Conservation (phyloP, 257 asterid genomes). For the Misopates orontium region DNA sequence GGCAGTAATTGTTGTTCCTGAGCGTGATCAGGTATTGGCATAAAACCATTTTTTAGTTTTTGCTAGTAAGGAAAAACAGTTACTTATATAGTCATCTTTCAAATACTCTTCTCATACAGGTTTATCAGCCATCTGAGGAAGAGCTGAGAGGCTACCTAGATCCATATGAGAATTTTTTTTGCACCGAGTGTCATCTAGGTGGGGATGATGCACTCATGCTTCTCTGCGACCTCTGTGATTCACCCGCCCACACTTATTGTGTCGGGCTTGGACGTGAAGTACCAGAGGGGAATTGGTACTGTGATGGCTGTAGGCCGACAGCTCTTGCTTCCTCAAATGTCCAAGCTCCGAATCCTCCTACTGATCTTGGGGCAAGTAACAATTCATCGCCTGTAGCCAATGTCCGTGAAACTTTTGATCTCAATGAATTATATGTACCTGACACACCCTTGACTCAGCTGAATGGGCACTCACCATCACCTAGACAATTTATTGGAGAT, state of each 20-base stretch:
- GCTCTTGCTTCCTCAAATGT: slow-evolving; percentile 53
- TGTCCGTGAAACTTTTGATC: slow-evolving; percentile 65
- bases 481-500: slow-evolving; percentile 46
- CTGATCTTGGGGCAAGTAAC: slow-evolving; percentile 46
- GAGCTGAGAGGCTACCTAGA: slow-evolving; percentile 82
- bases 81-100: slow-evolving; percentile 11
- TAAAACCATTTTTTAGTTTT: slow-evolving; percentile 1
- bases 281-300: slow-evolving; percentile 97
- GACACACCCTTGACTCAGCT: slow-evolving; percentile 62
- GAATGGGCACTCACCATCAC: slow-evolving; percentile 44
- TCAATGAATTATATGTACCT: slow-evolving; percentile 75
- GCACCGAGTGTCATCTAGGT: slow-evolving; percentile 77
- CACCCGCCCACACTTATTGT: slow-evolving; percentile 85
- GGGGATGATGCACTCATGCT: slow-evolving; percentile 91
- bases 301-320: slow-evolving; percentile 87
- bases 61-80: slow-evolving; percentile 7
- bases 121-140: slow-evolving; percentile 94
- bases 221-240: slow-evolving; percentile 88
- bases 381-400: slow-evolving; percentile 49
- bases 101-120: slow-evolving; percentile 40
- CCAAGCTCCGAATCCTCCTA: slow-evolving; percentile 41
- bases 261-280: slow-evolving; percentile 87
- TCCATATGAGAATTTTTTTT: slow-evolving; percentile 70
- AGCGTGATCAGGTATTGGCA: slow-evolving; percentile 79
- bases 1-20: slow-evolving; percentile 64